Evolutionary conservation across 352 stramenopile genomes (phyloP).

Genomic region (Lagenidium giganteum): DNA sequence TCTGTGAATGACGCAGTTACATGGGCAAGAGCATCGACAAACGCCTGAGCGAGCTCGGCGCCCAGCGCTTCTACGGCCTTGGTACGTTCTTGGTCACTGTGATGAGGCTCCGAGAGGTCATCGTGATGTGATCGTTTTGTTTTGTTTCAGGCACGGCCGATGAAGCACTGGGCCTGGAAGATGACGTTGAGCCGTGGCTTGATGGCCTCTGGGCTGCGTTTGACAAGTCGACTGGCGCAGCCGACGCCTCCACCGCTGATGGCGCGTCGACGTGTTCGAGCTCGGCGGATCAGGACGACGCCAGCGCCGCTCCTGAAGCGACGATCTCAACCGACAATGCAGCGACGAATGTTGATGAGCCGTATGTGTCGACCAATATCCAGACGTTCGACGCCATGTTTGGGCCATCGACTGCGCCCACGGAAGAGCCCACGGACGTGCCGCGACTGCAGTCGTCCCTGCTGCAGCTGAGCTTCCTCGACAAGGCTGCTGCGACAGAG

Average conservation of each 20-base stretch:
- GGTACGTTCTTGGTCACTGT: too few species aligned
- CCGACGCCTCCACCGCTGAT: too few species aligned
- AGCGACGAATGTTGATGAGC: too few species aligned
- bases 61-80: constrained; percentile 51
- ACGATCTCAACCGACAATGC: too few species aligned
- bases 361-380: constrained; percentile 27
- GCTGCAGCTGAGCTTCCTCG: constrained; percentile 26
- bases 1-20: too few species aligned
- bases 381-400: constrained; percentile 52
- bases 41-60: constrained; percentile 81
- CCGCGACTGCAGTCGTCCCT: constrained; percentile 36
- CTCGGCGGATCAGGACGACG: constrained; percentile 8
- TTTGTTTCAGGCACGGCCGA: constrained; percentile 84
- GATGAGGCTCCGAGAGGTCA: neutral
- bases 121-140: constrained; percentile 11
- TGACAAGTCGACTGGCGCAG: constrained; percentile 25
- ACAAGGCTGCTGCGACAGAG: neutral
- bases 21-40: constrained; percentile 87
- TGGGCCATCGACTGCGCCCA: constrained; percentile 17
- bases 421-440: constrained; percentile 27
- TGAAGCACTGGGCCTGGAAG: constrained; percentile 90
- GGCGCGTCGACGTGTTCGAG: constrained; percentile 10
- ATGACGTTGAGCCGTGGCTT: constrained; percentile 90
- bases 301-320: too few species aligned
- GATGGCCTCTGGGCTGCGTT: constrained; percentile 38